Evolutionary conservation across 768 basidiomycete species (phyloP), one percentile per base, ranked within the genome.

Genomic region (Chiua virens): DNA sequence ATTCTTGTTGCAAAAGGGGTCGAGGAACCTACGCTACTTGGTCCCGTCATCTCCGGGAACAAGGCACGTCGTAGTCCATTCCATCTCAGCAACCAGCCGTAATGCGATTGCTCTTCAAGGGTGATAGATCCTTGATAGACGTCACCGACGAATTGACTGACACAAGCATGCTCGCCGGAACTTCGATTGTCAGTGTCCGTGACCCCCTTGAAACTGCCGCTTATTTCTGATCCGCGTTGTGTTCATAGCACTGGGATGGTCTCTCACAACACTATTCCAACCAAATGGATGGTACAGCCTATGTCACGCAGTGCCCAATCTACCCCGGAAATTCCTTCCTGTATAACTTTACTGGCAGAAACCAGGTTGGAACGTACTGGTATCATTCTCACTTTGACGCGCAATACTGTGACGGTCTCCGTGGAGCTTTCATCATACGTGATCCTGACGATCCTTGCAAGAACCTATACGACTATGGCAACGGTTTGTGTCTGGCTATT

Each of bases 371-470:
- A 8, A 75, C 73, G 2, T 76, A 65, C 41, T 77, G 74, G 75
- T 62, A 59, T 39, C 63, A 66, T 46, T 63, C 61, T 17, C 61
- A 62, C 42, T 59, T 52, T 28, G 52, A 45, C 2, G 43, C 50
- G 36, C 61, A 63, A 39, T 53, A 55, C 14, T 60, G 56, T 36
- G 79, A 82, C 50, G 79, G 79, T 2, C 67, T 81, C 9, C 60
- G 79, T 34, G 78, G 78, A 1, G 63, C 73, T 13, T 34, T 79
- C 34, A 73, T 80, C 9, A 62, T 79, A 23, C 75, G 75, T 41
- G 75, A 76, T 49, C 69, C 62, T 17, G 42, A 63, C 11, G 62
- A 66, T 50, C 62, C 57, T 5, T 58, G 52, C 40, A 43, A 23
- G 8, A 10, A 25, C 18, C 18, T 46, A 17, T 62, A 62, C 21